These are phyloP conservation scores for Pseudocercospora ulei DNA, from an alignment of 2,329 filamentous ascomycete genomes.

Conservation along the genomic window DNA sequence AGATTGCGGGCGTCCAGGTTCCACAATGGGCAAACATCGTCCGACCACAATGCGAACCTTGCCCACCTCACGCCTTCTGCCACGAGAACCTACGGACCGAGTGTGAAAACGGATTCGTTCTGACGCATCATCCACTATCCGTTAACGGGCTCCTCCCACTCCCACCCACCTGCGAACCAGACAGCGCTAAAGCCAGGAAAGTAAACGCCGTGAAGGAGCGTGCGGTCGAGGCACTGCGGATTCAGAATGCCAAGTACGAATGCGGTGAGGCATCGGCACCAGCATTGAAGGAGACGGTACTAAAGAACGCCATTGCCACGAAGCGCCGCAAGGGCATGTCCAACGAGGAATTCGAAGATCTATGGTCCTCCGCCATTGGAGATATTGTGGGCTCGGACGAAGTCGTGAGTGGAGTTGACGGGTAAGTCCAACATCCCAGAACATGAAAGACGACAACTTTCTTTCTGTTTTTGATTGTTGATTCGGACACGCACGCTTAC, in stretches of 20 bases:
- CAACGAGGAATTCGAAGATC: constrained; percentile 80
- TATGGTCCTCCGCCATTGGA: constrained; percentile 65
- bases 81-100: constrained; percentile 64
- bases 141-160: constrained; percentile 72
- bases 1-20: constrained; percentile 53
- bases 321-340: constrained; percentile 75
- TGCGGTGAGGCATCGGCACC: constrained; percentile 65
- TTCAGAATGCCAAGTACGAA: constrained; percentile 79
- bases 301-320: constrained; percentile 66
- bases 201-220: constrained; percentile 81
- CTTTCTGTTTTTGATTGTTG: too few species aligned
- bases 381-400: constrained; percentile 58
- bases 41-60: constrained; percentile 77
- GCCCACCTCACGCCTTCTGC: constrained; percentile 83
- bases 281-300: constrained; percentile 57
- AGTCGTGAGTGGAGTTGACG: constrained; percentile 47
- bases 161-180: constrained; percentile 84
- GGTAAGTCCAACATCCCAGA: constrained; percentile 44
- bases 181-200: constrained; percentile 80
- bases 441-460: constrained; percentile 7
- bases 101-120: constrained; percentile 80
- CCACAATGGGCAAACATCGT: constrained; percentile 63
- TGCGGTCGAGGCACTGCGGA: constrained; percentile 74
- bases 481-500: constrained; percentile 17
- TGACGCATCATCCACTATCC: constrained; percentile 73